Percentiles rank a stretch among this genome's conserved stretches.
phyloP scores from a whole-genome alignment of 805 yeast genomes.

The Ogataea salicorniae region DNA sequence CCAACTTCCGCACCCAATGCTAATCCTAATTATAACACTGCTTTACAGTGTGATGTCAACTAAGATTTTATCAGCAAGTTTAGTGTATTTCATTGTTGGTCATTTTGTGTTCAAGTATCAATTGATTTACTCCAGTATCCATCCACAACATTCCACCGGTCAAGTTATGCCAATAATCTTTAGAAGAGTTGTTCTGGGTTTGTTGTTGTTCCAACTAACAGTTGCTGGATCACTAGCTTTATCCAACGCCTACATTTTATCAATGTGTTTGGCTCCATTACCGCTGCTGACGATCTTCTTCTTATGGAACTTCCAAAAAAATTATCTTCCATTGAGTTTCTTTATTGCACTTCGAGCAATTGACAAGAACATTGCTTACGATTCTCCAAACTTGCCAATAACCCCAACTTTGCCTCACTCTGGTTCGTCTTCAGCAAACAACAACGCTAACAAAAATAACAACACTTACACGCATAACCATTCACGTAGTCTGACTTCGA shows the following conservation, averaged over 20 bases:
- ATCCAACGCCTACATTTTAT: slow-evolving; percentile 72
- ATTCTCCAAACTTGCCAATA: background rate
- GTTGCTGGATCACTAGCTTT: slow-evolving; percentile 84
- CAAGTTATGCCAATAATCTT: slow-evolving; percentile 92
- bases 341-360: slow-evolving; percentile 87
- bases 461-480: slow-evolving; percentile 3
- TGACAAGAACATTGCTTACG: slow-evolving; percentile 6
- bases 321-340: slow-evolving; percentile 72
- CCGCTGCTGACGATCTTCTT: slow-evolving; percentile 64
- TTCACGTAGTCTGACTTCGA: slow-evolving; percentile 8
- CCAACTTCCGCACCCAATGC: slow-evolving; percentile 84
- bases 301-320: slow-evolving; percentile 76
- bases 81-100: slow-evolving; percentile 78
- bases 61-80: slow-evolving; percentile 78
- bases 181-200: slow-evolving; percentile 75
- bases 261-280: slow-evolving; percentile 68
- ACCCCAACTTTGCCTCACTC: slow-evolving; percentile 1
- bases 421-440: background rate
- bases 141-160: slow-evolving; percentile 95
- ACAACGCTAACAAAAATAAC: background rate
- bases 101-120: slow-evolving; percentile 89
- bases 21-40: slow-evolving; percentile 77
- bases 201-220: slow-evolving; percentile 79
- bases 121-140: slow-evolving; percentile 82
- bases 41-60: slow-evolving; percentile 88